Evolutionary conservation across 164 flowering plant species (phyloP).

Genomic region (Annona squamosa): DNA sequence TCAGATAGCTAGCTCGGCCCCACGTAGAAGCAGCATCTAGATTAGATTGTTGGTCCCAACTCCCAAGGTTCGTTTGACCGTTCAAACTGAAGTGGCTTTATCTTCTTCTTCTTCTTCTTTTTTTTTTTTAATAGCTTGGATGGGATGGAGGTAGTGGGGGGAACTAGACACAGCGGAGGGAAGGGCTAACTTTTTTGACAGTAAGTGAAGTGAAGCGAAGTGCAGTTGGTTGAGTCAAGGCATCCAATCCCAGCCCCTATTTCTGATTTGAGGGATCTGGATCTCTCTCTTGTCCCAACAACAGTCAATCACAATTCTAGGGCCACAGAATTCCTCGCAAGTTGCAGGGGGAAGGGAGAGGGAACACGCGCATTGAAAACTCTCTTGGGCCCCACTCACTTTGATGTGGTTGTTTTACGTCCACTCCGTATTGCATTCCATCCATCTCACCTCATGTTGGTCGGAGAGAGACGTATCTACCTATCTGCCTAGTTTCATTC

Average conservation of each 20-base stretch:
- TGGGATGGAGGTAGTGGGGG: not conserved
- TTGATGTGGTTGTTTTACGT: not conserved
- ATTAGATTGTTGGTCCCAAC: not conserved
- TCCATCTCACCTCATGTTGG: too few relatives aligned
- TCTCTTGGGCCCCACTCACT: not conserved
- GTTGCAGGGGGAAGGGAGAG: not conserved
- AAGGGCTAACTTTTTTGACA: constrained; percentile 8
- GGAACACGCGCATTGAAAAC: not conserved
- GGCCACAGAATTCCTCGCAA: not conserved
- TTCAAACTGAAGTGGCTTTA: constrained; percentile 5
- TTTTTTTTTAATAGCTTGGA: not conserved
- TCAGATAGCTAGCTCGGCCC: not conserved
- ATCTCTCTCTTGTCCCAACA: not conserved
- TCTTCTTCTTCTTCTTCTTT: too few relatives aligned
- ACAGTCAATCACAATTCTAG: not conserved
- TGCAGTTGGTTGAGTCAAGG: not conserved
- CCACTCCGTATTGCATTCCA: not conserved
- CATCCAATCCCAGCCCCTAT: too few relatives aligned
- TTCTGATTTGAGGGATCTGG: not conserved
- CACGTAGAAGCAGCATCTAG: constrained; percentile 7
- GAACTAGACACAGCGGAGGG: constrained; percentile 3
- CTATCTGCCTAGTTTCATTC: not conserved
- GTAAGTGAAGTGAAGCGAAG: not conserved
- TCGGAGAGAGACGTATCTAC: too few relatives aligned
- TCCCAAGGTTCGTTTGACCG: constrained; percentile 10